Conservation (phyloP, 2,329 filamentous ascomycete genomes). For the Clathrospora elynae region DNA sequence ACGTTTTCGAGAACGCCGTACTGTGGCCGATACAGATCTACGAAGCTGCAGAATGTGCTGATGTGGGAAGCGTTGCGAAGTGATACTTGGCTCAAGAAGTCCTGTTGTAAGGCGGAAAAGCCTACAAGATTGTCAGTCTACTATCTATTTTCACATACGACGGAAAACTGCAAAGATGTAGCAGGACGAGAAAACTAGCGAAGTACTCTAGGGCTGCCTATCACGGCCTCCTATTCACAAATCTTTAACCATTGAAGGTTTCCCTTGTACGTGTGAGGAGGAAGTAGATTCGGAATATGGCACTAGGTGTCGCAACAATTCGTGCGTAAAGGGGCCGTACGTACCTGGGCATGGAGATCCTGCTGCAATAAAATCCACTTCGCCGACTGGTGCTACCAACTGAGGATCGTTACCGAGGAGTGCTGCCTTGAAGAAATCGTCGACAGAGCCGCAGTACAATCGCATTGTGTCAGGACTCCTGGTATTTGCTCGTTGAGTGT, state of each 20-base stretch:
- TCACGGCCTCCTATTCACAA: too few relatives aligned
- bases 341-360: constrained; percentile 72
- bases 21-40: constrained; percentile 76
- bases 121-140: constrained; percentile 48
- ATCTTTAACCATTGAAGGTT: too few relatives aligned
- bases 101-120: constrained; percentile 68
- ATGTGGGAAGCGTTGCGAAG: constrained; percentile 76
- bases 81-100: constrained; percentile 61
- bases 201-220: too few relatives aligned
- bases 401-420: constrained; percentile 53
- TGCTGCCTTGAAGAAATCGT: constrained; percentile 65
- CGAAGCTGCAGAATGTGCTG: constrained; percentile 73
- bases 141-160: too few relatives aligned
- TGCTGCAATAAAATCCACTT: constrained; percentile 71
- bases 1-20: constrained; percentile 83
- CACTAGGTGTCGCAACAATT: too few relatives aligned
- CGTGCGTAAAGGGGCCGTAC: too few relatives aligned
- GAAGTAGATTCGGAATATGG: too few relatives aligned
- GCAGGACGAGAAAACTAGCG: too few relatives aligned
- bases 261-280: too few relatives aligned
- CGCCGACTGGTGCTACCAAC: constrained; percentile 62
- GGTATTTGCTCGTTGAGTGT: constrained; percentile 74
- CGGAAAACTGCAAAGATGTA: too few relatives aligned
- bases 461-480: constrained; percentile 50
- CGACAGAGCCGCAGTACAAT: constrained; percentile 73